Percentiles rank a stretch among this genome's conserved stretches.
Conservation (phyloP, 2,329 filamentous ascomycete species). For the Fusarium longipes region DNA sequence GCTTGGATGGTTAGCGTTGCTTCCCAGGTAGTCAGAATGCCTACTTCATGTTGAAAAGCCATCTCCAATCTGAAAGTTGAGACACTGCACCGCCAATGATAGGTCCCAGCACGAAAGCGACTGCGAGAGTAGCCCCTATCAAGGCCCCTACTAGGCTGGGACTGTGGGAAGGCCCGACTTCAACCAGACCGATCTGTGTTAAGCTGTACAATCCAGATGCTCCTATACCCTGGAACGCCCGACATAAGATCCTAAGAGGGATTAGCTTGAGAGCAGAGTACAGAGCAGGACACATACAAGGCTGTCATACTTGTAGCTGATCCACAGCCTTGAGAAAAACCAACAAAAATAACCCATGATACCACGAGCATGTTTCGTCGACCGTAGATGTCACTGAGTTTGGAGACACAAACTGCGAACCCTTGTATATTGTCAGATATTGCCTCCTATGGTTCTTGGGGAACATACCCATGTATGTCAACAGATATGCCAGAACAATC, state of each 20-base stretch:
- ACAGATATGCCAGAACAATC: constrained; percentile 66
- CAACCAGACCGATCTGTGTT: constrained; percentile 67
- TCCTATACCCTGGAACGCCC: constrained; percentile 69
- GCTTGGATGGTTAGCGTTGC: constrained; percentile 49
- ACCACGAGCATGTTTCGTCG: constrained; percentile 60
- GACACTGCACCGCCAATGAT: constrained; percentile 68
- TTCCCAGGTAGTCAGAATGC: constrained; percentile 24
- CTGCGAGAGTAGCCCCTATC: constrained; percentile 65
- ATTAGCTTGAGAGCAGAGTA: constrained; percentile 33
- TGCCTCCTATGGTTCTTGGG: neutral
- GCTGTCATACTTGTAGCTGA: constrained; percentile 62
- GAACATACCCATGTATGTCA: constrained; percentile 65
- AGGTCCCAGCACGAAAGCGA: constrained; percentile 69
- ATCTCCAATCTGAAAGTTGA: constrained; percentile 65
- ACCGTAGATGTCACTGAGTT: constrained; percentile 70
- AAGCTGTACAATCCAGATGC: constrained; percentile 71
- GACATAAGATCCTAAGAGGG: constrained; percentile 63
- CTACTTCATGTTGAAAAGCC: constrained; percentile 72
- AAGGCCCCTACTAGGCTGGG: constrained; percentile 66
- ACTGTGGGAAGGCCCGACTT: constrained; percentile 64
- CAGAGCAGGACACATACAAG: constrained; percentile 54
- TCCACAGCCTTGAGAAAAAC: constrained; percentile 66
- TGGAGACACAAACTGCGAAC: constrained; percentile 69
- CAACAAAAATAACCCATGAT: constrained; percentile 66
- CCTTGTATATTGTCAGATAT: constrained; percentile 50